Evolutionary conservation across 2,329 filamentous ascomycete genomes (phyloP).

Genomic region (Davidsoniella eucalypti): DNA sequence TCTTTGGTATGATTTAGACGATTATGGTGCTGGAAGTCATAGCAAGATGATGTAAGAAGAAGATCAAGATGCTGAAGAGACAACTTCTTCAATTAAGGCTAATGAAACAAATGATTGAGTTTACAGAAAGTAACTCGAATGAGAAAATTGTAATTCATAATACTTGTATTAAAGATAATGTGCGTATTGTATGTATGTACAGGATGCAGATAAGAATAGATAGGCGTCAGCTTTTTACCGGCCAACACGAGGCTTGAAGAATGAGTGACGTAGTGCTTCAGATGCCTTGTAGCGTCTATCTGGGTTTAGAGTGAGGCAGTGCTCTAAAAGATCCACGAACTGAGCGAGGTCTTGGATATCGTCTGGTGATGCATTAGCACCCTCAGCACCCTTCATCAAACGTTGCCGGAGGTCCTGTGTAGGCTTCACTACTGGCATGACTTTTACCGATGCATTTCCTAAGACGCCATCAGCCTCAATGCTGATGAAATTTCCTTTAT

Average conservation of each 20-base stretch:
- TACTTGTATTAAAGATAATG: no score
- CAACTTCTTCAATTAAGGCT: no score
- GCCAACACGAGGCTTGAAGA: constrained; percentile 34
- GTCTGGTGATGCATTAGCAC: constrained; percentile 33
- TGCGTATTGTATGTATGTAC: no score
- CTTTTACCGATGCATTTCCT: constrained; percentile 57
- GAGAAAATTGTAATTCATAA: no score
- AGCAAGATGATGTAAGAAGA: no score
- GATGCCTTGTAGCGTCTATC: constrained; percentile 78
- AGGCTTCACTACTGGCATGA: constrained; percentile 55
- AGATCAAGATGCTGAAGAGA: no score
- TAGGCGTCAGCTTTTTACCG: no score
- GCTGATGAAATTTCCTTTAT: constrained; percentile 67
- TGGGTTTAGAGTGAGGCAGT: constrained; percentile 76
- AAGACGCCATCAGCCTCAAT: constrained; percentile 77
- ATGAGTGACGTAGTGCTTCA: constrained; percentile 79
- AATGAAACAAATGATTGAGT: no score
- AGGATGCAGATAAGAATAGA: no score
- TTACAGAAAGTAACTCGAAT: no score
- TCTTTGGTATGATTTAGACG: no score
- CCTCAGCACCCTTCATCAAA: constrained; percentile 55
- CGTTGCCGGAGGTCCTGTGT: constrained; percentile 68
- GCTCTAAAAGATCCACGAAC: constrained; percentile 77
- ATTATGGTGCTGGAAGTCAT: no score
- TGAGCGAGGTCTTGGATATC: constrained; percentile 54